Evolutionary conservation across 768 basidiomycete genomes (phyloP), one percentile per base, ranked within the genome.

Genomic region (Rhizopogon sp.): DNA sequence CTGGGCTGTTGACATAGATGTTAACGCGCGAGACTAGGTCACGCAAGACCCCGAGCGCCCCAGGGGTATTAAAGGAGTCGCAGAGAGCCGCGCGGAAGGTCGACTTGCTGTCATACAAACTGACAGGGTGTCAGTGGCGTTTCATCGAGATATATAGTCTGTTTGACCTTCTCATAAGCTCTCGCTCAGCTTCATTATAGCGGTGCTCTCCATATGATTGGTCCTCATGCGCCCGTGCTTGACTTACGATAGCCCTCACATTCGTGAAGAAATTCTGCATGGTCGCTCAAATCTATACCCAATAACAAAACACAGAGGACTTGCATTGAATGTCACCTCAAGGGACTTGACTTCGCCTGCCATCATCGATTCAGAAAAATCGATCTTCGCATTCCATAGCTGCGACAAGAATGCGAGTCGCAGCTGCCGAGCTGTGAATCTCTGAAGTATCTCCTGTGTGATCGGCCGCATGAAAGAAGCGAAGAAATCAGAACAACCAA

Each of bases 21-120:
- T 98, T 98, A 6, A 90, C 84, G 44, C 82, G 79, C 3, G 90
- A 89, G 44, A 98, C 84, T 39, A 98, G 76, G 56, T 94, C 88
- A 11, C 88, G 79, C 16, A 98, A 72, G 54, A 84, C 74, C 61
- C 81, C 79, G 22, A 98, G 70, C 0, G 93, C 95, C 16, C 74
- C 78, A 2, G 94, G 93, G 0, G 97, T 98, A 68, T 98, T 95
- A 79, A 98, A 97, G 0, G 95, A 98, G 70, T 99, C 96, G 71
- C 90, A 95, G 45, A 99, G 84, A 0, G 94, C 90, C 11, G 74
- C 77, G 52, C 92, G 85, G 79, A 99, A 96, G 7, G 80, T 77
- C 41, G 78, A 61, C 68, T 95, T 95, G 45, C 85, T 82, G 52
- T 82, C 74, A 60, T 88, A 78, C 37, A 95, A 76, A 61, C 93